Conservation (phyloP, 148 eudicot species). For the Mesembryanthemum crystallinum region DNA sequence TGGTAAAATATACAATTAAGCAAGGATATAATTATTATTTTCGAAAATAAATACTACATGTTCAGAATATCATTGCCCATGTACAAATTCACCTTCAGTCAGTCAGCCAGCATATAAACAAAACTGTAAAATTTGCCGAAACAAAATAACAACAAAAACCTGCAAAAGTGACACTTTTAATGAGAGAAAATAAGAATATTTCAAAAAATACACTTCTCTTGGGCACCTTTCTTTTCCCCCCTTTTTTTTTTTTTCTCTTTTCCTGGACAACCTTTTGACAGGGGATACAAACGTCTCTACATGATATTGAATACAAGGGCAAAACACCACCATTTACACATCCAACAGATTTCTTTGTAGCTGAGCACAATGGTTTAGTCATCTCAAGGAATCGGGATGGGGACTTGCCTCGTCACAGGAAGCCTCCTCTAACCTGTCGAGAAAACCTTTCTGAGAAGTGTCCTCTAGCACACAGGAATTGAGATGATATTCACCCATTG, state of each 20-base stretch:
- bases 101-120: too few species aligned
- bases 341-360: neutral
- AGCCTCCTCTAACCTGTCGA: conserved; percentile 81
- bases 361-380: neutral
- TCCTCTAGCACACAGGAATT: conserved; percentile 25
- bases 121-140: too few species aligned
- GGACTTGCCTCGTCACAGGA: conserved; percentile 31
- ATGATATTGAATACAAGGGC: neutral
- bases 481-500: conserved; percentile 35
- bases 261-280: too few species aligned
- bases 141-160: too few species aligned
- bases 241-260: too few species aligned
- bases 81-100: too few species aligned
- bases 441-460: conserved; percentile 54
- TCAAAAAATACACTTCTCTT: neutral
- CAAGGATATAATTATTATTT: too few species aligned
- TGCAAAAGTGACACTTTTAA: neutral
- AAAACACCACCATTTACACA: conserved; percentile 28
- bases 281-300: neutral
- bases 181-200: neutral
- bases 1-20: too few species aligned
- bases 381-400: conserved; percentile 18
- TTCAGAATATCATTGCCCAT: too few species aligned
- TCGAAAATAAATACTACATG: too few species aligned
- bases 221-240: too few species aligned